Base-by-base conservation (phyloP, 192 early-diverging fungal species). In the Linderina pennispora region DNA sequence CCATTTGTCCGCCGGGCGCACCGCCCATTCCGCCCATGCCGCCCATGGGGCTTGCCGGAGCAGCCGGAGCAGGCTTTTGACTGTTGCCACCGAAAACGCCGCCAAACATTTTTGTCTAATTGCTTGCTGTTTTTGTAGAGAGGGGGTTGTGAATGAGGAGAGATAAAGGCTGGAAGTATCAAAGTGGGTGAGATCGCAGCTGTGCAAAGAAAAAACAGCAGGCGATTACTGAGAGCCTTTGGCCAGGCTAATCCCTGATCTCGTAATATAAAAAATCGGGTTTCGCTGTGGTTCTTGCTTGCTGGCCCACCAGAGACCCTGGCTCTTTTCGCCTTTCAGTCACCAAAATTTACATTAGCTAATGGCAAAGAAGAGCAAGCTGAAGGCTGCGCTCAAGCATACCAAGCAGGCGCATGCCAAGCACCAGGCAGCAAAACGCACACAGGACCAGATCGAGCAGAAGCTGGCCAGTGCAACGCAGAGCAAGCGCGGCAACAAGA, bases 31-130 rank as follows among this genome's bases (percentile, higher is more conserved):
- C 45, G 22, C 50, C 32, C 53, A 54, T 55, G 16, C 53, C 53
- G 22, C 39, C 44, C n/a, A n/a, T n/a, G n/a, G n/a, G n/a, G n/a
- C n/a, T n/a, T n/a, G n/a, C 14, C 8, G 39, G 40, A 23, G 49
- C 43, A 5, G 43, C 28, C 14, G 6, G 36, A 17, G 43, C 44
- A 18, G 64, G 49, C 26, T 58, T 50, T 19, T 54, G 55, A 1
- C 50, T 25, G 22, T 51, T 48, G 15, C 65, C 65, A 44, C 66
- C 66, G 13, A 70, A 55, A 16, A 58, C 51, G 11, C 66, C 66
- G 36, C 66, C 66, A 50, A 70, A 70, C 66, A 69, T 69, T 61
- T 16, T 45, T 15, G 13, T 1, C 20, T 5, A 15, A 38, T n/a
- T n/a, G 26, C 7, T 20, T 8, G 36, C 23, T 18, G 36, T 26